Evolutionary conservation across 495 filamentous ascomycete genomes (phyloP), one percentile per base, ranked within the genome.

Genomic region (Penicillium macrosclerotiorum): DNA sequence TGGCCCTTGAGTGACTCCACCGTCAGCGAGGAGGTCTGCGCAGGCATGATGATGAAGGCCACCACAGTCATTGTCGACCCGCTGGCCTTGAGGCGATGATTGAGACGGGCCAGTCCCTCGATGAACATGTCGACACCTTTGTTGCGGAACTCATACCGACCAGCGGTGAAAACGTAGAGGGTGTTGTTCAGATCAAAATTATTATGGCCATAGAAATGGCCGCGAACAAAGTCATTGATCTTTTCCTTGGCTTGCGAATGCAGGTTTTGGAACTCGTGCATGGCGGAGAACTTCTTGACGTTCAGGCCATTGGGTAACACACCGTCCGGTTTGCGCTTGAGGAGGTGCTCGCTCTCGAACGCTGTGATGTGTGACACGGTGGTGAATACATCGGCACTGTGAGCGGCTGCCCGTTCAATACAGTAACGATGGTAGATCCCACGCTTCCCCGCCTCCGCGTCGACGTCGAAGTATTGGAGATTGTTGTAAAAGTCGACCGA

Each of bases 121-220:
- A 98, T 93, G 63, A 96, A 98, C 93, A 98, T 97, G 68, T 98
- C 93, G 13, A 95, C 90, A 52, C 93, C 93, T 68, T 98, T 98
- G 66, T 98, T 98, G 41, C 93, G 75, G 75, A 90, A 98, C 65
- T 98, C 93, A 60, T 98, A 98, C 35, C 93, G 85, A 37, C 93
- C 93, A 16, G 94, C 83, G 9, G 92, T 98, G 69, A 98, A 98
- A 66, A 96, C 84, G 63, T 96, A 98, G n/a, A 98, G 78, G 12
- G 93, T 98, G 62, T 97, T 95, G 26, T 97, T 89, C 7, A 90
- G 83, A 47, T 96, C 88, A 51, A 96, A 96, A 62, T 98, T 89
- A 59, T 95, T 96, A 62, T 96, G 92, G 5, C 93, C 93, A 57
- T 97, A 97, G 72, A 98, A 98, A 63, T 98, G 93, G 2, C 93